Conservation (phyloP, 768 basidiomycete genomes). For the Cubamyces lactineus region DNA sequence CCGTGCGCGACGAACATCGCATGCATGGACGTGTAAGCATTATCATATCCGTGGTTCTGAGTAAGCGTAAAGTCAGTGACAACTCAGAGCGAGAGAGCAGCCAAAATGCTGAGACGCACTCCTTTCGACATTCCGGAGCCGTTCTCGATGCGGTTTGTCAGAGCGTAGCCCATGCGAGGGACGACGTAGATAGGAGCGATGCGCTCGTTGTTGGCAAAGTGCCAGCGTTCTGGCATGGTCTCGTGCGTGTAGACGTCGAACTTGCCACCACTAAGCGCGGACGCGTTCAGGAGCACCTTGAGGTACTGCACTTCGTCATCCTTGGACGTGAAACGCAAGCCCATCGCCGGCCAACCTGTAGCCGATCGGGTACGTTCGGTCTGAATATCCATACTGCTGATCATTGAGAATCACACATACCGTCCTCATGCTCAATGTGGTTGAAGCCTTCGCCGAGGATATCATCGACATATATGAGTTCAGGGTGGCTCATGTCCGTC, state of each 20-base stretch:
- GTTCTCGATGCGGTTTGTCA: conserved; percentile 69
- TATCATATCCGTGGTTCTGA: conserved; percentile 92
- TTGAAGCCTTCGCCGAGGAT: conserved; percentile 66
- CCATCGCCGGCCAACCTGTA: conserved; percentile 86
- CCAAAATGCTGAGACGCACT: conserved; percentile 45
- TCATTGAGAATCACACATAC: conserved; percentile 36
- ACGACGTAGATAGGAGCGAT: conserved; percentile 89
- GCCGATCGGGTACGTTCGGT: not conserved
- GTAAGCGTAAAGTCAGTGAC: not conserved
- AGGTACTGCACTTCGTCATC: conserved; percentile 62
- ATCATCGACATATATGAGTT: conserved; percentile 80
- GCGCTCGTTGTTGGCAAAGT: conserved; percentile 72
- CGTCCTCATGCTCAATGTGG: conserved; percentile 74
- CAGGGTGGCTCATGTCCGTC: conserved; percentile 82
- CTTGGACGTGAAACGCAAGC: conserved; percentile 69
- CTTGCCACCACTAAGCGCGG: conserved; percentile 57
- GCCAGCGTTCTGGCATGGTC: conserved; percentile 82
- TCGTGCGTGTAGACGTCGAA: conserved; percentile 80
- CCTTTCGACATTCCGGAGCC: conserved; percentile 72
- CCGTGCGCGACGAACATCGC: conserved; percentile 93
- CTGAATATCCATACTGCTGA: not conserved
- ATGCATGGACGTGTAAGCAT: conserved; percentile 73
- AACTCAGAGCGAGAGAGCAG: not conserved
- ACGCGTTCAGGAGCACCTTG: conserved; percentile 54
- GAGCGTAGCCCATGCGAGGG: conserved; percentile 77